phyloP scores from a whole-genome alignment of 345 rosid genomes.

The Crucihimalaya himalaica region DNA sequence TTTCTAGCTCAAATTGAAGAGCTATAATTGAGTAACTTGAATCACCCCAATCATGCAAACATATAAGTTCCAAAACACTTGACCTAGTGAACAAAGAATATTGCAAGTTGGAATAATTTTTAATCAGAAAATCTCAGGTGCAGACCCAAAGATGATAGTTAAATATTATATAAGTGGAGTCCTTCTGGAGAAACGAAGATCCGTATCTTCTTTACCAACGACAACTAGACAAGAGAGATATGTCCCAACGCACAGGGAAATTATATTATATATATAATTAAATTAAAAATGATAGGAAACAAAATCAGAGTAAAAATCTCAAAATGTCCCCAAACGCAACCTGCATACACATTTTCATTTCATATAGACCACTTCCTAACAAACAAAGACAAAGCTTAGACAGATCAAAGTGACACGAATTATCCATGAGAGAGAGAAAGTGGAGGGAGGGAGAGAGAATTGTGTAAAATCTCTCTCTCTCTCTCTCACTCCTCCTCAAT shows the following conservation, averaged over 20 bases:
- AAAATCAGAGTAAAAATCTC: slow-evolving; percentile 12
- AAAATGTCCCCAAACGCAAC: slow-evolving; percentile 30
- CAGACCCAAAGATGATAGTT: neutral
- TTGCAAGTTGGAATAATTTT: neutral
- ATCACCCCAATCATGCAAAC: slow-evolving; percentile 6
- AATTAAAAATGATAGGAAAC: slow-evolving; percentile 6
- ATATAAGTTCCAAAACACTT: neutral
- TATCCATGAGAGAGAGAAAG: slow-evolving; percentile 32
- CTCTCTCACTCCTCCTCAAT: neutral
- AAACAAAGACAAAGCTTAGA: slow-evolving; percentile 35
- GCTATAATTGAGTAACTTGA: neutral
- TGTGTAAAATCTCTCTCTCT: neutral
- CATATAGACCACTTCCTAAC: slow-evolving; percentile 36
- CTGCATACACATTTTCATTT: slow-evolving; percentile 10
- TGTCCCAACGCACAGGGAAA: slow-evolving; percentile 22
- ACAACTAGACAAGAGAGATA: slow-evolving; percentile 20
- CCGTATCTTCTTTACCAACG: slow-evolving; percentile 26
- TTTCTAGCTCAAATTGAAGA: neutral
- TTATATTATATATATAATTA: neutral
- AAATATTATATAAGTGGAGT: slow-evolving; percentile 2
- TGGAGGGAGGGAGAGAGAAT: neutral
- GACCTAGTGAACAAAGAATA: neutral
- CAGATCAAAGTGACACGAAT: slow-evolving; percentile 37
- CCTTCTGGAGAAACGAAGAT: slow-evolving; percentile 1
- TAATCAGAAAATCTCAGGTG: neutral